These are phyloP conservation scores for Pythium aristosporum DNA, from an alignment of 352 stramenopile species.

Conservation along the genomic window DNA sequence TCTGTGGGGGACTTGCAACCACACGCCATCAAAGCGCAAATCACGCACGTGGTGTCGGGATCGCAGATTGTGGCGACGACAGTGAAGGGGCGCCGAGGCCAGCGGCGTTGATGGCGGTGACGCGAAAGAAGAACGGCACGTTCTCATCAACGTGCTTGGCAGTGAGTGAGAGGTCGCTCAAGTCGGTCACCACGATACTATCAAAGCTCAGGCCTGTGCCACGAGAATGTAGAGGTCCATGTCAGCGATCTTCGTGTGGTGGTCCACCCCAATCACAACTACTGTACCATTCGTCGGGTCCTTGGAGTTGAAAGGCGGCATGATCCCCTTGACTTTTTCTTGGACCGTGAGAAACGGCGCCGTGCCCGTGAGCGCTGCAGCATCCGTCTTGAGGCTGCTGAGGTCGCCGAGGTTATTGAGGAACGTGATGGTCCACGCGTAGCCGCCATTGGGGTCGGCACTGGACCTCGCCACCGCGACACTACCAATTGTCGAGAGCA, in stretches of 20 bases:
- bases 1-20: not conserved
- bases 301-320: slow-evolving; percentile 91
- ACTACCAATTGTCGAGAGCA: slow-evolving; percentile 84
- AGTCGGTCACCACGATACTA: slow-evolving; percentile 84
- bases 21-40: not conserved
- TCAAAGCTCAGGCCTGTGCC: slow-evolving; percentile 75
- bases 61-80: slow-evolving; percentile 79
- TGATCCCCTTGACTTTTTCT: slow-evolving; percentile 68
- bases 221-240: no score
- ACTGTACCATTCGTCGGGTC: slow-evolving; percentile 67
- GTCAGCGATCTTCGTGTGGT: no score
- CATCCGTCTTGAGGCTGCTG: slow-evolving; percentile 71
- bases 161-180: slow-evolving; percentile 79
- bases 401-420: slow-evolving; percentile 89
- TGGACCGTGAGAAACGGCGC: slow-evolving; percentile 76
- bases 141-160: slow-evolving; percentile 91
- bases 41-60: slow-evolving; percentile 77
- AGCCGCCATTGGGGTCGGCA: slow-evolving; percentile 91
- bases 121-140: slow-evolving; percentile 94
- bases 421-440: slow-evolving; percentile 93
- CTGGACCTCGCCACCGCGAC: slow-evolving; percentile 86
- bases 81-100: slow-evolving; percentile 65
- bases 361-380: slow-evolving; percentile 87
- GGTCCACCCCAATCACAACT: not conserved
- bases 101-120: slow-evolving; percentile 90